Evolutionary conservation across 2,329 filamentous ascomycete genomes (phyloP).

Genomic region (Colletotrichum salicis): DNA sequence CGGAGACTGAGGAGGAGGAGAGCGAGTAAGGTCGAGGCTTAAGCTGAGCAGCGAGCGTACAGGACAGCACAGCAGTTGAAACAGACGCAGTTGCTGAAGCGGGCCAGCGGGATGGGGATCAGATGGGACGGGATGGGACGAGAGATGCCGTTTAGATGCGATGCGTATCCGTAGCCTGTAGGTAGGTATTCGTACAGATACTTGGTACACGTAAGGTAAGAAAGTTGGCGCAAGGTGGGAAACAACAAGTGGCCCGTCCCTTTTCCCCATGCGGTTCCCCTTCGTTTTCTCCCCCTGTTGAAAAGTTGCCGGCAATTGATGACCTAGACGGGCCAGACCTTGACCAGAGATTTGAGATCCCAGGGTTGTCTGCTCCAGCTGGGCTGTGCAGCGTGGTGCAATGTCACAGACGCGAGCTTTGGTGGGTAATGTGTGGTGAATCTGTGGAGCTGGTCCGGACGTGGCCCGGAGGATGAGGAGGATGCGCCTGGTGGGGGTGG

Average conservation of each 20-base stretch:
- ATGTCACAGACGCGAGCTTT: slow-evolving; percentile 9
- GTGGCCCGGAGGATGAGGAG: background rate
- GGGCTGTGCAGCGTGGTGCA: slow-evolving; percentile 29
- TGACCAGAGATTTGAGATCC: slow-evolving; percentile 5
- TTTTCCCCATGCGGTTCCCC: background rate
- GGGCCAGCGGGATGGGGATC: background rate
- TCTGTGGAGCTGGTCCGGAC: slow-evolving; percentile 24
- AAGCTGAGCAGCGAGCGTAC: background rate
- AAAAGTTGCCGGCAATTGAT: slow-evolving; percentile 15
- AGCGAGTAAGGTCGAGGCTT: no score
- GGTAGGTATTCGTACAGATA: no score
- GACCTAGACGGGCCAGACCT: background rate
- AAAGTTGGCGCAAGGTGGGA: slow-evolving; percentile 4
- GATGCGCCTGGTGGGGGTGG: background rate
- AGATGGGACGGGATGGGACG: background rate
- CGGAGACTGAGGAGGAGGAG: background rate
- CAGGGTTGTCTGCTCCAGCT: slow-evolving; percentile 20
- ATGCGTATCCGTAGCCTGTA: background rate
- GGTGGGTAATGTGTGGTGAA: slow-evolving; percentile 15
- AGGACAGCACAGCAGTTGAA: slow-evolving; percentile 13
- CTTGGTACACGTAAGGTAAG: background rate
- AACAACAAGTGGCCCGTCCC: slow-evolving; percentile 10
- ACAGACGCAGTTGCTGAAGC: background rate
- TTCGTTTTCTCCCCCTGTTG: background rate
- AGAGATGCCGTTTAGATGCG: background rate